phyloP scores from a whole-genome alignment of 106 monocot species.

The Apostasia shenzhenica region DNA sequence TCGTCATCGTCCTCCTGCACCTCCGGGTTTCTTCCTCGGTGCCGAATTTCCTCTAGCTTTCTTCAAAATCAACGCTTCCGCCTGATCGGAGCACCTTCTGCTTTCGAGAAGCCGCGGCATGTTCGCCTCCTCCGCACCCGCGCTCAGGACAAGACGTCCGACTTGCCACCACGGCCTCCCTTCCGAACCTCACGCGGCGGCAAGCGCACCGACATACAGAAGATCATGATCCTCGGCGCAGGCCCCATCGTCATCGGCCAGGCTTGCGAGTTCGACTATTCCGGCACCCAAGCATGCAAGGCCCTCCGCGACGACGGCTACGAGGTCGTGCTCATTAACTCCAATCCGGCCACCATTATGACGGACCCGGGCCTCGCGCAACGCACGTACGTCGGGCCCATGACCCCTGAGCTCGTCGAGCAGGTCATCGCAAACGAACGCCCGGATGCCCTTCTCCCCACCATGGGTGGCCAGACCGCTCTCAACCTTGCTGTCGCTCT shows the following conservation, averaged over 20 bases:
- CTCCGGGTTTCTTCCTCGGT: neutral
- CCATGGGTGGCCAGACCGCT: slow-evolving; percentile 99
- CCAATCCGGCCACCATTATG: slow-evolving; percentile 99
- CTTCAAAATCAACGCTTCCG: neutral
- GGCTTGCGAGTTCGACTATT: slow-evolving; percentile 99
- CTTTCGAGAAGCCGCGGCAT: neutral
- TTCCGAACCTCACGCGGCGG: slow-evolving; percentile 11
- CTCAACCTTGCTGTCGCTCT: slow-evolving; percentile 94
- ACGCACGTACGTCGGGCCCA: slow-evolving; percentile 87
- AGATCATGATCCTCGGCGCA: slow-evolving; percentile 91
- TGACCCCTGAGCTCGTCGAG: slow-evolving; percentile 84
- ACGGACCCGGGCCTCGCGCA: slow-evolving; percentile 89
- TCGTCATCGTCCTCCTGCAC: neutral
- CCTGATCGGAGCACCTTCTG: neutral
- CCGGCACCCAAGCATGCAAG: slow-evolving; percentile 92
- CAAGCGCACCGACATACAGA: slow-evolving; percentile 88
- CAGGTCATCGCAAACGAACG: slow-evolving; percentile 62
- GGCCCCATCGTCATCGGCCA: slow-evolving; percentile 98
- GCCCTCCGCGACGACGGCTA: slow-evolving; percentile 92
- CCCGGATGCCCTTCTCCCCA: slow-evolving; percentile 89
- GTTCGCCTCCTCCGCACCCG: slow-evolving; percentile 8
- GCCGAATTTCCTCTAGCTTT: neutral
- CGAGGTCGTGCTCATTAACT: slow-evolving; percentile 91
- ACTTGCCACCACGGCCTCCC: neutral
- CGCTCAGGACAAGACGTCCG: slow-evolving; percentile 1